Evolutionary conservation across 23 red algal species (phyloP), one percentile per base, ranked within the genome.

Genomic region (Gracilaria caudata): DNA sequence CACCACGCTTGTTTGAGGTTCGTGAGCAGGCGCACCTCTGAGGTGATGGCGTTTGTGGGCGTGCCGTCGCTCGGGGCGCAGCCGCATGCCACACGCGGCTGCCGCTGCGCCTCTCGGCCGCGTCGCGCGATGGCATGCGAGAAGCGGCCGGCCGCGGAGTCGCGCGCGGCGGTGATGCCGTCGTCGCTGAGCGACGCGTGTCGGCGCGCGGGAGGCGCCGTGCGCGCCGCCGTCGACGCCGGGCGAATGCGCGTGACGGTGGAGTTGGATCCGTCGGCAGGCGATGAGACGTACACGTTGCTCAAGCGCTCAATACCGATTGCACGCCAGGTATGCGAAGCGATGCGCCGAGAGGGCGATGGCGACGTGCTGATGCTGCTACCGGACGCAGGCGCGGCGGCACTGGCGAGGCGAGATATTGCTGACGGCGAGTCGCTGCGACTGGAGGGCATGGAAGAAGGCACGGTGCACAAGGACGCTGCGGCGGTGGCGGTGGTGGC

Each of bases 251-350:
- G 90, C 24, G 33, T 94, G 23, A 80, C 89, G 37, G 74, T 98
- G 20, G 90, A 94, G 28, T 36, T 98, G 21, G 95, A 98, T 64
- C 82, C 86, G 46, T 73, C 95, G 5, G 30, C 46, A 13, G 95
- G 95, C 51, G 95, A 98, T 78, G 90, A 81, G 40, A 98, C 95
- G 33, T 98, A 91, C 80, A 94, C 95, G 32, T 25, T 78, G 77
- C 88, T 98, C 39, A 98, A 94, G 63, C 80, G 83, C 32, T 79
- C 90, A 1, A 20, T 98, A 34, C 95, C 95, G 10, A 81, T 92
- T 39, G 64, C 83, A 20, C 94, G 82, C 2, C 51, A 53, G 54
- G 70, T 95, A 23, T 38, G 47, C n/a, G 76, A 79, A 9, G 40
- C 64, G 3, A 40, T 91, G 35, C 53, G 54, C 38, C 8, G 33